These are phyloP conservation scores for Candida lessepsii DNA, from an alignment of 805 yeast genomes.

Conservation along the genomic window DNA sequence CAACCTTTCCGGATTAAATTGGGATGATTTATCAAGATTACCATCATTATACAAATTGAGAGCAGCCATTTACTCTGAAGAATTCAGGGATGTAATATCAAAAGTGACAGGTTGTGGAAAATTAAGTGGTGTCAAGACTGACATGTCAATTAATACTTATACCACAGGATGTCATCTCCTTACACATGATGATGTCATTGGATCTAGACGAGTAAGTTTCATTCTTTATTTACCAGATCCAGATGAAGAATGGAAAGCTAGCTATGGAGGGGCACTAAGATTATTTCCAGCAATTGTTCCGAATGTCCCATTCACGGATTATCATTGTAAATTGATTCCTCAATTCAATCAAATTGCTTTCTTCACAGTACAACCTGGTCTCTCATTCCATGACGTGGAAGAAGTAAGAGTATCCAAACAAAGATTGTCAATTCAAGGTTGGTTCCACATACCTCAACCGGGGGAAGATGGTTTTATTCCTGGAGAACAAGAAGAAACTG, in stretches of 20 bases:
- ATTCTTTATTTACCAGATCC: constrained; percentile 93
- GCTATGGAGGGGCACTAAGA: constrained; percentile 91
- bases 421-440: constrained; percentile 91
- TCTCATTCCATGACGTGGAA: constrained; percentile 96
- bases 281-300: constrained; percentile 83
- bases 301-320: constrained; percentile 86
- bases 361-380: constrained; percentile 94
- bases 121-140: constrained; percentile 86
- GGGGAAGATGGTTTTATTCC: constrained; percentile 85
- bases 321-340: constrained; percentile 68
- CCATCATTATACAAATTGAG: constrained; percentile 77
- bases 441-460: constrained; percentile 96
- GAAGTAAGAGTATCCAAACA: constrained; percentile 92
- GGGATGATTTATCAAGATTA: constrained; percentile 68
- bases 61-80: constrained; percentile 83
- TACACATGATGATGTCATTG: constrained; percentile 97
- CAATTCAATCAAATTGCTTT: constrained; percentile 96
- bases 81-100: constrained; percentile 76
- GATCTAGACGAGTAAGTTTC: constrained; percentile 88
- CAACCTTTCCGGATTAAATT: constrained; percentile 80
- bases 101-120: constrained; percentile 84
- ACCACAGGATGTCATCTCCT: constrained; percentile 90
- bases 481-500: constrained; percentile 80
- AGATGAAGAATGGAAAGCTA: constrained; percentile 81
- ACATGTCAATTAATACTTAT: constrained; percentile 88